These are phyloP conservation scores for Aureobasidium sp. DNA, from an alignment of 2,329 filamentous ascomycete genomes.

Conservation along the genomic window DNA sequence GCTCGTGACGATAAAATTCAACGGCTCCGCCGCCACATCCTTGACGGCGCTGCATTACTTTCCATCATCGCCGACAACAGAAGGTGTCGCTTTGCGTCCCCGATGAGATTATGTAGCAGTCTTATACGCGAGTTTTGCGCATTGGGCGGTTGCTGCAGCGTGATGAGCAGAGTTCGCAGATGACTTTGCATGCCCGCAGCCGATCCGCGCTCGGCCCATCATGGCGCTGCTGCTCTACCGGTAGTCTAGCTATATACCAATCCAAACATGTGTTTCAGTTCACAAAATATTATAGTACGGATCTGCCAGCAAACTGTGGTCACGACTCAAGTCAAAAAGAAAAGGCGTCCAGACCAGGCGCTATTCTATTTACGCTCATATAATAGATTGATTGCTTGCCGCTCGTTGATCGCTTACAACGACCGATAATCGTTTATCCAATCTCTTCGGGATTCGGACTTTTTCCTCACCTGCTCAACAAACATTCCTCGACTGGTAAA, in stretches of 20 bases:
- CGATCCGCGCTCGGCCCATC: background rate
- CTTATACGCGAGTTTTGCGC: background rate
- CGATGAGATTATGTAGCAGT: background rate
- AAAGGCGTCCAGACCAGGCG: conserved; percentile 3
- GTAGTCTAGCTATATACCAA: background rate
- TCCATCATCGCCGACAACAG: background rate
- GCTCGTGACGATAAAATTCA: background rate
- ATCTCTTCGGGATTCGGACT: background rate
- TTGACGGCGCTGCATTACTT: background rate
- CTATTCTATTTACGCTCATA: background rate
- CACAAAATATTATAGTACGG: background rate
- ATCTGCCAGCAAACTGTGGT: background rate
- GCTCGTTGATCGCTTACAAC: conserved; percentile 4
- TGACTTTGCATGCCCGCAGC: background rate
- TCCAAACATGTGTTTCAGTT: conserved; percentile 8
- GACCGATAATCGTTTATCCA: conserved; percentile 1
- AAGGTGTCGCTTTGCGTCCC: background rate
- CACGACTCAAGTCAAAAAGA: background rate
- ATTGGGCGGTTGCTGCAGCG: background rate
- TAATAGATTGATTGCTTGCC: conserved; percentile 2
- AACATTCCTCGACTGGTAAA: background rate
- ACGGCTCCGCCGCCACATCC: background rate
- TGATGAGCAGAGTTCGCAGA: background rate
- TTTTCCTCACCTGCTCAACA: background rate
- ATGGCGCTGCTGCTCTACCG: background rate